Evolutionary conservation across 768 basidiomycete genomes (phyloP), one percentile per base, ranked within the genome.

Genomic region (Symmetrospora coprosmae): DNA sequence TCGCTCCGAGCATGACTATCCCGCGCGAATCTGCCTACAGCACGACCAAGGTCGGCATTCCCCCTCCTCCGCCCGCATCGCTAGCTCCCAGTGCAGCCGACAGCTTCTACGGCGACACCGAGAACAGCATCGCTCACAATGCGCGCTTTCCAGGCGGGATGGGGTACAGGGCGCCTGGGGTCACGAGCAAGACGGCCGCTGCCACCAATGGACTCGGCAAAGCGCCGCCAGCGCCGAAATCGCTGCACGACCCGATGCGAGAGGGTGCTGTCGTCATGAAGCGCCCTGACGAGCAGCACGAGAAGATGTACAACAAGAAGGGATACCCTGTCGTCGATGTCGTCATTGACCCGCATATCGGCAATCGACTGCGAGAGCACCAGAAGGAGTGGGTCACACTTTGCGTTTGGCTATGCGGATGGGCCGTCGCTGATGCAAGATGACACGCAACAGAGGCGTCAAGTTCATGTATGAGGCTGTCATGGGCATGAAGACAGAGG

Each of bases 381-480:
- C 94, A 99, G 69, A 76, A 79, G 45, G 90, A 94, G 78, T 90
- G 89, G 50, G 67, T 72, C 21, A 3, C 25, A 4, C 34, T 58
- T 58, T 11, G n/a, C 5, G 5, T 35, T 33, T 48, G 2, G 7
- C 9, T 23, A 23, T 8, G n/a, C n/a, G n/a, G n/a, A n/a, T n/a
- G n/a, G n/a, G n/a, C n/a, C n/a, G n/a, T n/a, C n/a, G n/a, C n/a
- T n/a, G n/a, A n/a, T n/a, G n/a, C n/a, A n/a, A n/a, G n/a, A n/a
- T n/a, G n/a, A n/a, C n/a, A n/a, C n/a, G n/a, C 17, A 19, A 17
- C 38, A 65, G 65, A 84, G 84, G 87, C 30, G 78, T 88, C 33
- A 79, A 80, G 70, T 99, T 99, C 72, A 74, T 99, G 76, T 99
- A 99, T 69, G 87, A 91, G 61, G 66, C 84, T 68, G 85, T 91